Evolutionary conservation across 805 yeast species (phyloP), one percentile per base, ranked within the genome.

Genomic region (Kurtzmaniella fragi): DNA sequence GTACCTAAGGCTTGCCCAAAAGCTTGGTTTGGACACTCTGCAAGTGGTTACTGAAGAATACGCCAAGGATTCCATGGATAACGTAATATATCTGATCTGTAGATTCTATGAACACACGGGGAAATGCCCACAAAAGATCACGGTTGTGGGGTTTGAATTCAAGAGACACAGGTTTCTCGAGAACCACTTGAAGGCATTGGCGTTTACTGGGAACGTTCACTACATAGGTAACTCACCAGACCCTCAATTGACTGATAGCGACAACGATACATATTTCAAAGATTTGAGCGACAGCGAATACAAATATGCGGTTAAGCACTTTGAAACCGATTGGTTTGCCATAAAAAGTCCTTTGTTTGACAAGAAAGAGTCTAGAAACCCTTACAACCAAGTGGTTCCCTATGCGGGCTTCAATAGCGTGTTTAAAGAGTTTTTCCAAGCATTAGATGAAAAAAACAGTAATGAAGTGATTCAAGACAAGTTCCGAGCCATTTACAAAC

Each of bases 41-140:
- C 35, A 64, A 34, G 57, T 82, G 0, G 43, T 65, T 5, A 60
- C 79, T 1, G 95, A 86, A 51, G 90, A 83, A 47, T 82, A 57
- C 54, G 88, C 95, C 0, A 61, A 87, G 30, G 95, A 86, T 56
- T 84, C 93, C 1, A 82, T 82, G 53, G 95, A 86, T 52, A 86
- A 86, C 56, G 73, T 85, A 5, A 43, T 84, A 2, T 84, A 77
- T 55, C 77, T 83, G 46, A 46, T 82, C 2, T 65, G 74, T 28
- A 61, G 78, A 37, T 84, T 70, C 52, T 55, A 71, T 25, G 78
- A 80, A 45, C 42, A 70, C 2, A 54, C 61, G 3, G 63, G 68
- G 0, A 16, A 7, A 1, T 81, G 72, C 44, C 95, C 95, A 0
- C 32, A 48, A 0, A 46, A 46, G 2, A 62, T 85, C 3, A 74